These are phyloP conservation scores for Platismatia glauca DNA, from an alignment of 495 filamentous ascomycete species.

Conservation along the genomic window DNA sequence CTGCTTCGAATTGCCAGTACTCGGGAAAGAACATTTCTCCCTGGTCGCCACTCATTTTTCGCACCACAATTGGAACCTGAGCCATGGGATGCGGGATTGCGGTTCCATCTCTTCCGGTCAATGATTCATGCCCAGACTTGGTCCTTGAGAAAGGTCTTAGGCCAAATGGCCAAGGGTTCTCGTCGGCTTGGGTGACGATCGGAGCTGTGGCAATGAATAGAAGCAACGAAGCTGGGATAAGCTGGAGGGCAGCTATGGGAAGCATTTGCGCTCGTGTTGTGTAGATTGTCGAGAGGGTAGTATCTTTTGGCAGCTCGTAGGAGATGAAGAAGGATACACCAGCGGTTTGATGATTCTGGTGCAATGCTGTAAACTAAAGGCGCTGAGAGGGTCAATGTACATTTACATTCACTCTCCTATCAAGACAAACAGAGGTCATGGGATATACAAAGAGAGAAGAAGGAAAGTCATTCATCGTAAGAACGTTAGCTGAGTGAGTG, in stretches of 20 bases:
- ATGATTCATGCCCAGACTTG: not conserved
- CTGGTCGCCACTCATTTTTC: conserved; percentile 74
- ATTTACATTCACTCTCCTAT: not conserved
- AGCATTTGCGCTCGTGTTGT: not conserved
- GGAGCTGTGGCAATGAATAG: conserved; percentile 2
- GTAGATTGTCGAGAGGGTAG: not conserved
- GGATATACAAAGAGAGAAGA: not conserved
- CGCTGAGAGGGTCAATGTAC: not conserved
- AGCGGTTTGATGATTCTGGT: not conserved
- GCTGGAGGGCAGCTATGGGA: not conserved
- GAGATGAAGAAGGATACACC: not conserved
- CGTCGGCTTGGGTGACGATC: not conserved
- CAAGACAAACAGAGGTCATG: not conserved
- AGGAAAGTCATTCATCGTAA: conserved; percentile 3
- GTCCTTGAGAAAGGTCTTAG: not conserved
- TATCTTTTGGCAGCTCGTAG: not conserved
- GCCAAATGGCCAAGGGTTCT: conserved; percentile 11
- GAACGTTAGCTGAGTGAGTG: not conserved
- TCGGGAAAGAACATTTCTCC: conserved; percentile 75
- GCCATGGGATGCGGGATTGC: conserved; percentile 22
- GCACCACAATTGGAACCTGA: conserved; percentile 38
- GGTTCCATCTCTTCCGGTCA: not conserved
- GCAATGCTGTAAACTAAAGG: not conserved
- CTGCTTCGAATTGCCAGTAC: conserved; percentile 47
- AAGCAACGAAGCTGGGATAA: conserved; percentile 15